Evolutionary conservation across 345 rosid species (phyloP).

Genomic region (Eucalyptus grandis): DNA sequence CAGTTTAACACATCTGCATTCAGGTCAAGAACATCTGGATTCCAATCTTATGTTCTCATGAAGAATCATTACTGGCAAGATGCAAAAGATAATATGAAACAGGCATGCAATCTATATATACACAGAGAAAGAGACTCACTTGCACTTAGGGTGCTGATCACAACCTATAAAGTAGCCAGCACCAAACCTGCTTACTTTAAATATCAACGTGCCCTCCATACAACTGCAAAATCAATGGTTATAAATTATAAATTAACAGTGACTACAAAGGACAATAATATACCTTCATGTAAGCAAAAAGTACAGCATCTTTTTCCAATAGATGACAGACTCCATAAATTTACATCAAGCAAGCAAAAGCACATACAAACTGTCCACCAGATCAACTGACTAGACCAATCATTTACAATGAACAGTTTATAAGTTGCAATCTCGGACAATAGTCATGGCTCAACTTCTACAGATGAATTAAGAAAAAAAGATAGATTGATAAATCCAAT

Average conservation of each 20-base stretch:
- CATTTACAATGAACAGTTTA: not conserved
- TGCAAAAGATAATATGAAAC: not conserved
- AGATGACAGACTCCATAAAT: not conserved
- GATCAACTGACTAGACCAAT: not conserved
- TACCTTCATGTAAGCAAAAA: not conserved
- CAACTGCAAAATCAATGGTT: slow-evolving; percentile 58
- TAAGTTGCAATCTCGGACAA: not conserved
- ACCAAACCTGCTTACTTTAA: slow-evolving; percentile 79
- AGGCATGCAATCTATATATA: not conserved
- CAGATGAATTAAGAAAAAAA: not conserved
- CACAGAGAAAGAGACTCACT: slow-evolving; percentile 36
- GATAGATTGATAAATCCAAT: not conserved
- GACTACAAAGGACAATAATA: not conserved
- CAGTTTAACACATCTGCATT: not conserved
- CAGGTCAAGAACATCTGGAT: not conserved
- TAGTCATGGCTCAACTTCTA: not conserved
- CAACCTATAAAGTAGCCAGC: slow-evolving; percentile 93
- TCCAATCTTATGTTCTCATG: not conserved
- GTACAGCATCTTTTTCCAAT: not conserved
- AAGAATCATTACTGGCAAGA: not conserved
- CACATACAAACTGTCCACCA: not conserved
- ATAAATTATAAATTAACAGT: not conserved
- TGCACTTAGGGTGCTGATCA: slow-evolving; percentile 88
- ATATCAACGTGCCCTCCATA: slow-evolving; percentile 68
- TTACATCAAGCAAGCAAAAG: not conserved